These are phyloP conservation scores for Tulasnella sp. DNA, from an alignment of 768 basidiomycete genomes.

Conservation along the genomic window DNA sequence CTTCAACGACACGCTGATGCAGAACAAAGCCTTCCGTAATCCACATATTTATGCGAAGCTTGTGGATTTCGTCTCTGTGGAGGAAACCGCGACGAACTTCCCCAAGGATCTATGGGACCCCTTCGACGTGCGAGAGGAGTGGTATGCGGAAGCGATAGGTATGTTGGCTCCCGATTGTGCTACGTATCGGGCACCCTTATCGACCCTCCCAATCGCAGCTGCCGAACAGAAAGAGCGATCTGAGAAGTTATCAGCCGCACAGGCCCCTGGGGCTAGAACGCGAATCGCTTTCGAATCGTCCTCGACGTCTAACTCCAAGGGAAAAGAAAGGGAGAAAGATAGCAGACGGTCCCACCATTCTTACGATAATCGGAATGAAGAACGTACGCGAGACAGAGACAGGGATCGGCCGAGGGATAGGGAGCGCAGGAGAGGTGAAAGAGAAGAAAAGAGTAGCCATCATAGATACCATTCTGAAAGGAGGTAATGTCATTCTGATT, in stretches of 20 bases:
- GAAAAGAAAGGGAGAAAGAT: conserved; percentile 3
- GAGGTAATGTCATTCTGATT: not conserved
- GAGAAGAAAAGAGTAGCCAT: not conserved
- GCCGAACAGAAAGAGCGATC: conserved; percentile 58
- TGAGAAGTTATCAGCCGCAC: conserved; percentile 55
- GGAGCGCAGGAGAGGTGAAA: not conserved
- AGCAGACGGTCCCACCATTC: not conserved
- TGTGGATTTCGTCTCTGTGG: conserved; percentile 89
- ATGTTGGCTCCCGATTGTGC: conserved; percentile 36
- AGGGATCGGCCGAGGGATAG: not conserved
- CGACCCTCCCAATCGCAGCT: conserved; percentile 42
- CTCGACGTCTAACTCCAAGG: not conserved
- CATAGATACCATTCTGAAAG: not conserved
- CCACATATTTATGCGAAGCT: conserved; percentile 94
- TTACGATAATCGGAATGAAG: not conserved
- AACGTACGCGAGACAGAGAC: not conserved
- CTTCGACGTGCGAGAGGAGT: conserved; percentile 56
- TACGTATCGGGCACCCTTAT: conserved; percentile 21
- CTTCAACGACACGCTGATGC: conserved; percentile 95
- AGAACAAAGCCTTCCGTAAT: conserved; percentile 89
- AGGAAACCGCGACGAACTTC: conserved; percentile 84
- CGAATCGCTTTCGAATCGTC: conserved; percentile 54
- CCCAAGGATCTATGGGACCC: conserved; percentile 72
- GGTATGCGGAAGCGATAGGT: conserved; percentile 80
- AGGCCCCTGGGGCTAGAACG: conserved; percentile 54